Evolutionary conservation across 495 filamentous ascomycete species (phyloP), one percentile per base, ranked within the genome.

Genomic region (Trichoderma asperelloides): DNA sequence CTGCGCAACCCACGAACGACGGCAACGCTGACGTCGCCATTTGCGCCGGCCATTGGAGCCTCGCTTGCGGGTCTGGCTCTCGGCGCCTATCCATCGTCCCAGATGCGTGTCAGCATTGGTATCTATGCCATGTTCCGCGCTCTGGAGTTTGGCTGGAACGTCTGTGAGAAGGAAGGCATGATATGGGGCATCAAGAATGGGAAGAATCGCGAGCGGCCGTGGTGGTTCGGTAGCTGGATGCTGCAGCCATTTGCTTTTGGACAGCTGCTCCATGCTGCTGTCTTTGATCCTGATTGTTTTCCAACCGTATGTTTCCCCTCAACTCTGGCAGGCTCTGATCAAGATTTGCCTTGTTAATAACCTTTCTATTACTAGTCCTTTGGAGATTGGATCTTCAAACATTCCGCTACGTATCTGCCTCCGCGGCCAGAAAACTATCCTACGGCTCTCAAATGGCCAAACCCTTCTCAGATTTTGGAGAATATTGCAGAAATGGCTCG

Each of bases 141-240:
- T 8, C 78, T 93, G 66, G 95, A 98, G 76, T 95, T 91, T 71
- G 81, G 88, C 30, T 98, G 93, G 79, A 96, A 96, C 75, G 80
- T 85, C 5, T 78, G 89, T 16, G 92, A 97, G 71, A 86, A 89
- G 45, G 86, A 90, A 69, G 94, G 94, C 8, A 89, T 86, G 81
- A 82, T 97, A 65, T 87, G 85, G 80, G 83, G 88, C 51, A 79
- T 78, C 72, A 78, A 78, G 69, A 69, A 64, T 70, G 78, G 70
- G 40, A 69, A 68, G 66, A 74, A 75, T 68, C 73, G 77, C 67
- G 72, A 76, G 65, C 80, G 85, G 68, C 90, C 92, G 8, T 84
- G 84, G 86, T 98, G 95, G 95, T 94, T 92, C 81, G 95, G 94
- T 27, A 96, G 92, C 74, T 98, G 94, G 94, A 80, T 98, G 83